phyloP scores from a whole-genome alignment of 2,329 filamentous ascomycete genomes.

The Botrytis galanthina region DNA sequence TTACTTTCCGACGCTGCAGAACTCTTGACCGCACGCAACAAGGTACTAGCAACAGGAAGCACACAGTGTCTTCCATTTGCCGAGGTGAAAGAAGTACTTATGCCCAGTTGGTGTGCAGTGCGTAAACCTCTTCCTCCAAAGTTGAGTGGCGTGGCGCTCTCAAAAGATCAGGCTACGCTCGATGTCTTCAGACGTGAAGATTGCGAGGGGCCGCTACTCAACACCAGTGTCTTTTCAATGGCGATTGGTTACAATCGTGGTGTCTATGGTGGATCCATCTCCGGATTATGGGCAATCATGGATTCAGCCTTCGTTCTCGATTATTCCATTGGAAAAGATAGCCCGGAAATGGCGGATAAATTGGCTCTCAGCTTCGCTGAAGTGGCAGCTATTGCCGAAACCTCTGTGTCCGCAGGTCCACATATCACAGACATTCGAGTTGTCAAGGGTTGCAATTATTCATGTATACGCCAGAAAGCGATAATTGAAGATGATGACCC shows the following conservation, averaged over 20 bases:
- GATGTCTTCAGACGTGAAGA: neutral
- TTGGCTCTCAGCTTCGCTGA: neutral
- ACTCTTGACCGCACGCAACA: slow-evolving; percentile 1
- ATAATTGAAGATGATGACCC: neutral
- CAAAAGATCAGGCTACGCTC: neutral
- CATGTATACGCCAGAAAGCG: slow-evolving; percentile 7
- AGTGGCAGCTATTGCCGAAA: neutral
- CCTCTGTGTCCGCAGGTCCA: neutral
- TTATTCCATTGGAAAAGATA: slow-evolving; percentile 12
- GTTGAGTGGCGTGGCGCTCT: neutral
- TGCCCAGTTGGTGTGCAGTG: neutral
- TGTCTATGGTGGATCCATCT: neutral
- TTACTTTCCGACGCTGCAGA: slow-evolving; percentile 5
- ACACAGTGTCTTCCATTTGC: neutral
- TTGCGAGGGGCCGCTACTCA: slow-evolving; percentile 1
- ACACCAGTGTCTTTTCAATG: slow-evolving; percentile 6
- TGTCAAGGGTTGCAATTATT: slow-evolving; percentile 8
- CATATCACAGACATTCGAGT: slow-evolving; percentile 11
- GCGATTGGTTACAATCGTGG: neutral
- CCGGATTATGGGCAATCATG: slow-evolving; percentile 1
- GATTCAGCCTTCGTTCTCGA: neutral
- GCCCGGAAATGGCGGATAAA: neutral
- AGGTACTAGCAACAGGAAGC: neutral
- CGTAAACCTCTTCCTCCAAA: slow-evolving; percentile 7
- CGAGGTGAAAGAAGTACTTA: neutral